Evolutionary conservation across 1,139 yeast species (phyloP), one percentile per base, ranked within the genome.

Genomic region (Lodderomyces pseudojiufengensis): DNA sequence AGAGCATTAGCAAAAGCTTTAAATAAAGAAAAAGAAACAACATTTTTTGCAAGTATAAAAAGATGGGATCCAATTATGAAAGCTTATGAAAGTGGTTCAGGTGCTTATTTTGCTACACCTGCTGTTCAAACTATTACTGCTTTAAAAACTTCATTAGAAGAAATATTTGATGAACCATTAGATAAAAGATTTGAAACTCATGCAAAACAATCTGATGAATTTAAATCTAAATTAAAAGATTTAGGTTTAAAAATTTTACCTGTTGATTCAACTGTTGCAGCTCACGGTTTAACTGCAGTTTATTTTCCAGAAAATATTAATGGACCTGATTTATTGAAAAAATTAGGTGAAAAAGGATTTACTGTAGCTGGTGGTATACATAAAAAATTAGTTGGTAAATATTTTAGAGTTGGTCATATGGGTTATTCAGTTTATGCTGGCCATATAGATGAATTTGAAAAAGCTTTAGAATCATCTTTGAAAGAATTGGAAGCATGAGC

Each of bases 331-430:
- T 70, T 87, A 38, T 64, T 68, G 44, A 63, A 62, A 27, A 57
- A 60, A 39, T 63, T 86, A 51, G 78, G 81, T 44, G 60, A 70
- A 38, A 76, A 78, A 52, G 85, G 90, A n/a, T 78, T 84, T 53
- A 79, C 83, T 22, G 76, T 90, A 37, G 96, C 97, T 32, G 95
- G 95, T 36, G 97, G 97, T 43, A 81, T 90, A 48, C 94, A 85
- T 65, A 82, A 80, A 61, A 86, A 80, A 15, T 78, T 87, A 51
- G 83, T 79, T 33, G 76, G 84, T 40, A 81, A 83, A 59, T 88
- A 88, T 66, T 86, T 90, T 68, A 79, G 97, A 63, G 80, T 90
- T 42, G 97, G 97, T 23, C 97, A 90, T 64, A 90, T 90, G 97
- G 97, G 97, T 24, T 54, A 56, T 49, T 69, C 75, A 7, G 62